Base-by-base conservation (phyloP, 169 alveolate species). In the Cryptosporidium ryanae region DNA sequence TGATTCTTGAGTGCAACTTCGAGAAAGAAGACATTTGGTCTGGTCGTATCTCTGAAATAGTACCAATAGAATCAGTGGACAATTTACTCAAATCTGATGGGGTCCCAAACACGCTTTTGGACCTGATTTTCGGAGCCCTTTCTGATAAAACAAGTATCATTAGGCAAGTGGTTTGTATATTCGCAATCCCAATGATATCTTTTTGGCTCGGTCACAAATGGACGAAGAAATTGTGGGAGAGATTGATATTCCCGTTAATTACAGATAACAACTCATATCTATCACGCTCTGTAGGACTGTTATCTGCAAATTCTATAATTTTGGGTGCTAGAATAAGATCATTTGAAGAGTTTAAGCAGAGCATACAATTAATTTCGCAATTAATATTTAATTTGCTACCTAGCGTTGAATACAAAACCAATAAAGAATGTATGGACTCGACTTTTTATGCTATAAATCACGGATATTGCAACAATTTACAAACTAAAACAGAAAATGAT, bases 131-230 rank as follows among this genome's bases (percentile, higher is more conserved):
- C 25, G 38, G 31, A 18, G 27, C 29, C 34, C 4, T 59, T 18
- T 13, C 29, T 13, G 87, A 76, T 2, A 76, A 59, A 21, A 34
- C 71, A n/a, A 76, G 65, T 34, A 76, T 76, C 15, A 43, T 76
- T 25, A 76, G 87, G n/a, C 87, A 76, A 43, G 23, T 76, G 27
- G 55, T 65, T 52, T 68, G 63, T 15, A 68, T 68, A 15, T 68
- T 68, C 23, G 32, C 66, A 17, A 8, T 68, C 8, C 83, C 83
- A 27, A 23, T 68, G 27, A 18, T 68, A n/a, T 52, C 83, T 31
- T 54, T 15, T 48, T 68, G 83, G 83, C 43, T 68, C 1, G 83
- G 83, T 3, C 29, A 21, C 21, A 38, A 68, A 15, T 68, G 83
- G 83, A 52, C 66, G 13, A 31, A 55, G 25, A 55, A 29, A 25